phyloP scores from a whole-genome alignment of 176 grass and related monocot genomes.

The Musa troglodytarum region DNA sequence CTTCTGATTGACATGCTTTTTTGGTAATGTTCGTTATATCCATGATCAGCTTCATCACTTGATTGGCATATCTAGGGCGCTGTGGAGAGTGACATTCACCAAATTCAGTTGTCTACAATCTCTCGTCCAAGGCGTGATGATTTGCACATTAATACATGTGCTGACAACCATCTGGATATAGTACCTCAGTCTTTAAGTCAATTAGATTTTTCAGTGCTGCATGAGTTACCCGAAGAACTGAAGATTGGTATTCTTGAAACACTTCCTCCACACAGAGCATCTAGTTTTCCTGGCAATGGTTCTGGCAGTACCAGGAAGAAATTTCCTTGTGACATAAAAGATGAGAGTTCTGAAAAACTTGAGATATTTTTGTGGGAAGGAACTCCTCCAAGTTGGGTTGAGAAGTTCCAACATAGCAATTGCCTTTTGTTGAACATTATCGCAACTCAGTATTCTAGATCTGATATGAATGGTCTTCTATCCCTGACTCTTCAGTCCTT shows the following conservation, averaged over 20 bases:
- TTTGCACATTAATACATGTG: background rate
- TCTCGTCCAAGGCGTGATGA: background rate
- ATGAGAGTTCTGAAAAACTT: background rate
- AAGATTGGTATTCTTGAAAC: conserved; percentile 1
- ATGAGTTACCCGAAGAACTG: conserved; percentile 17
- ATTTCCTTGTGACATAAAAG: background rate
- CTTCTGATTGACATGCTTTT: background rate
- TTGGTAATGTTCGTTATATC: background rate
- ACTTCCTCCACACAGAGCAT: background rate
- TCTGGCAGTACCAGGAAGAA: background rate
- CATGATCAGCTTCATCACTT: background rate
- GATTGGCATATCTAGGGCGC: background rate
- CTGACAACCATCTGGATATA: background rate
- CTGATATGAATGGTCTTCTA: conserved; percentile 4
- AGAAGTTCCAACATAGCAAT: background rate
- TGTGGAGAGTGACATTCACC: background rate
- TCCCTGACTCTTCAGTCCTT: background rate
- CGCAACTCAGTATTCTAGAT: background rate
- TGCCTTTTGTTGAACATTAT: conserved; percentile 6
- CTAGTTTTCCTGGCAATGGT: background rate
- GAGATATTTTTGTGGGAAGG: background rate
- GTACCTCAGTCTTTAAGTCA: conserved; percentile 8
- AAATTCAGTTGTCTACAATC: background rate
- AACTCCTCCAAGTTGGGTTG: conserved; percentile 19
- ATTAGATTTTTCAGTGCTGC: background rate